Conservation (phyloP, 805 yeast genomes). For the Cyberlindnera mississippiensis region DNA sequence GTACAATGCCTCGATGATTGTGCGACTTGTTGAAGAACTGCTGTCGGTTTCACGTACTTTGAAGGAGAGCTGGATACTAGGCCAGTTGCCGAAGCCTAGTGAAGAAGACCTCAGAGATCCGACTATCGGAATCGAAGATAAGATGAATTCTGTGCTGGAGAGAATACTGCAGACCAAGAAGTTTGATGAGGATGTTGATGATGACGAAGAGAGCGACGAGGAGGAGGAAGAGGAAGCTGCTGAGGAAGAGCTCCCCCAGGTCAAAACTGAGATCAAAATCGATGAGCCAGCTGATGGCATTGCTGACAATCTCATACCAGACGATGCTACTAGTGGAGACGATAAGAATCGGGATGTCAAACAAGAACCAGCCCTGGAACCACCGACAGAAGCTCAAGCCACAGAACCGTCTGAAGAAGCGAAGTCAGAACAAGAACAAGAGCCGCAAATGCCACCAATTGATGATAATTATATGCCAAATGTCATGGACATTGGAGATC, state of each 20-base stretch:
- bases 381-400: no score
- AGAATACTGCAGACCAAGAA: constrained; percentile 8
- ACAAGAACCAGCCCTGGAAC: no score
- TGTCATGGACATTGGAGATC: constrained; percentile 10
- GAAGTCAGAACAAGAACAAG: neutral
- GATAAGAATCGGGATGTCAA: neutral
- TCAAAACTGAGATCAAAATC: neutral
- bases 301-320: neutral
- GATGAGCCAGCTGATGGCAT: no score
- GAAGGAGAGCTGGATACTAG: constrained; percentile 56
- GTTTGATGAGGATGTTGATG: constrained; percentile 13
- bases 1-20: constrained; percentile 46
- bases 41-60: constrained; percentile 44
- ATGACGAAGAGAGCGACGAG: constrained; percentile 8
- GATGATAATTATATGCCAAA: constrained; percentile 1
- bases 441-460: neutral
- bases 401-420: no score
- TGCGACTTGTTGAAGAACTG: constrained; percentile 50
- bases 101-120: constrained; percentile 12
- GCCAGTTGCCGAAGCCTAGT: constrained; percentile 40
- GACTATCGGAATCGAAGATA: constrained; percentile 3
- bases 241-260: constrained; percentile 1
- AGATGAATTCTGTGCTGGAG: constrained; percentile 12
- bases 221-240: constrained; percentile 5
- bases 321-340: neutral